Base-by-base conservation (phyloP, 257 asterid species). In the Solanum pimpinellifolium region DNA sequence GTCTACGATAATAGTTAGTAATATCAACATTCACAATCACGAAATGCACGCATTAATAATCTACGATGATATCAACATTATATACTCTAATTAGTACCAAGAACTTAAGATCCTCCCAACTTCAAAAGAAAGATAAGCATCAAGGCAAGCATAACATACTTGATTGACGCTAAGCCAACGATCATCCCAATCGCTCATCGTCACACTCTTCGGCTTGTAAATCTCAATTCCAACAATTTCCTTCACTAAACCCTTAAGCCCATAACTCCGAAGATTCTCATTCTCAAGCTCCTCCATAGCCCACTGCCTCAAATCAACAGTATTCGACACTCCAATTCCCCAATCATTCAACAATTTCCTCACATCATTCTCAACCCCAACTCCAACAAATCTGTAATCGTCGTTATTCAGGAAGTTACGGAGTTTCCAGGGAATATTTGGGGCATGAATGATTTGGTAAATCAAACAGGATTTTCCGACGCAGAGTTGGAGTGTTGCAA, bases 401-500 rank as follows among this genome's bases (percentile, higher is more conserved):
- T 86, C 87, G 89, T 91, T 86, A 33, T 70, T 70, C 4, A 93
- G 94, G 89, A 93, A 93, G 10, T 85, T 25, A 74, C 80, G 9
- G 83, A 93, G 90, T 4, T 88, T 16, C 6, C 27, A 1, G 68
- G 95, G 95, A 66, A 88, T 87, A 46, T 13, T 15, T 25, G 87
- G 91, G 84, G 83, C 15, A 88, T 91, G 83, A 18, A 92, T 83
- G 18, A 93, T 90, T 49, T 92, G 94, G 88, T n/a, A 88, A 76
- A 92, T 87, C 52, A 93, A 93, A 76, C 96, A 92, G 27, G 88
- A 87, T 68, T 35, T 47, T 84, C 92, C 92, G 52, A 91, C 91
- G 88, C 92, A 91, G 83, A 92, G 93, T 87, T 92, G 95, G 23
- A 93, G 92, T 1, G 93, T 91, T 25, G 95, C 94, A 23, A 68